Conservation (phyloP, 805 yeast genomes). For the Wickerhamomyces canadensis region DNA sequence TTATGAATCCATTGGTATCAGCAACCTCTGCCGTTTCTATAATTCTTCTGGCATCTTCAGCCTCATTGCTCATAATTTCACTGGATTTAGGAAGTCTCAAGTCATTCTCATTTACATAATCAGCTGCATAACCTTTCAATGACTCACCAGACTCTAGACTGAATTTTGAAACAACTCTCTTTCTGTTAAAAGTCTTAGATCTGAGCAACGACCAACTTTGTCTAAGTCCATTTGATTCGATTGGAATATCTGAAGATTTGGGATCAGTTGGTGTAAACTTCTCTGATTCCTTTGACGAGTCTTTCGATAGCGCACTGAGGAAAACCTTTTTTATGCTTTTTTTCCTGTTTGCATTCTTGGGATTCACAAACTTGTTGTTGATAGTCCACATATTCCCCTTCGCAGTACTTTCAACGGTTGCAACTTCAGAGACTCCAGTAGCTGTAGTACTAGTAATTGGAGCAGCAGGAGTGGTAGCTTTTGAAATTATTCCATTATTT, state of each 20-base stretch:
- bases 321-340: constrained; percentile 15
- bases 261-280: no score
- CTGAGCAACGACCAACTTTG: constrained; percentile 11
- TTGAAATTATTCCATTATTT: neutral
- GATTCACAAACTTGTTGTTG: constrained; percentile 11
- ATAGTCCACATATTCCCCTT: constrained; percentile 9
- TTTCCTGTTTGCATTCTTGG: constrained; percentile 3
- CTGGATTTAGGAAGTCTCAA: constrained; percentile 7
- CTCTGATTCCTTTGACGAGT: neutral
- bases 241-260: neutral
- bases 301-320: constrained; percentile 11
- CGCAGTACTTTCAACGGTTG: neutral
- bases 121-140: constrained; percentile 15
- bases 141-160: constrained; percentile 23
- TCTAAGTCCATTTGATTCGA: neutral
- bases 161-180: constrained; percentile 2
- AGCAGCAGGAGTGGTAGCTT: no score
- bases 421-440: neutral
- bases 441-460: no score
- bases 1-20: neutral
- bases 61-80: constrained; percentile 4
- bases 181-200: neutral
- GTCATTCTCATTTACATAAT: constrained; percentile 8
- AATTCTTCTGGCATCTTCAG: constrained; percentile 10
- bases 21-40: neutral